phyloP scores from a whole-genome alignment of 345 rosid species.

The Pistacia atlantica region DNA sequence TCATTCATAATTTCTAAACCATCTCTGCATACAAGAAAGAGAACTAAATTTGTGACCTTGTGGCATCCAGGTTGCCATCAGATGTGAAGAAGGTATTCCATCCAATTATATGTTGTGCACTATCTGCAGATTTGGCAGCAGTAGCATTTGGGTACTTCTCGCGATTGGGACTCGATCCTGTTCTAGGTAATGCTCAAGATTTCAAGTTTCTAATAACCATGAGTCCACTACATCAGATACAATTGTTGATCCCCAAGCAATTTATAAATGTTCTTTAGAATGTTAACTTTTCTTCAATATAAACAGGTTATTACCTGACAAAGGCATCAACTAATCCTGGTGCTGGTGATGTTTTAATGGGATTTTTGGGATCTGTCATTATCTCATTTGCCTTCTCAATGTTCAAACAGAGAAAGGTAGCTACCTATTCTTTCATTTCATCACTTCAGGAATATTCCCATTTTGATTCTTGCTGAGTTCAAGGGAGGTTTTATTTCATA shows the following conservation, averaged over 20 bases:
- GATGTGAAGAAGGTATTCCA: constrained; percentile 70
- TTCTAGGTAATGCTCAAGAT: constrained; percentile 55
- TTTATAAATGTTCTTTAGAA: not conserved
- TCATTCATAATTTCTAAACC: not conserved
- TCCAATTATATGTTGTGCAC: constrained; percentile 83
- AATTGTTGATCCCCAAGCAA: not conserved
- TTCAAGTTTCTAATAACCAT: not conserved
- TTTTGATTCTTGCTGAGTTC: not conserved
- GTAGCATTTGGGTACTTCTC: constrained; percentile 82
- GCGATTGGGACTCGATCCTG: constrained; percentile 73
- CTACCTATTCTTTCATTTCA: not conserved
- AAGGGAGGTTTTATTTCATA: not conserved
- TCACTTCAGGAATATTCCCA: not conserved
- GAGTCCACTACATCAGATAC: no score
- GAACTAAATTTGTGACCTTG: not conserved
- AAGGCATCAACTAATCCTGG: constrained; percentile 80
- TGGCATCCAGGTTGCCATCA: constrained; percentile 73
- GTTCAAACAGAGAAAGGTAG: constrained; percentile 96
- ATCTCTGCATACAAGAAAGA: not conserved
- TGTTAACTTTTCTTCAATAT: constrained; percentile 14
- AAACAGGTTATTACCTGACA: constrained; percentile 80
- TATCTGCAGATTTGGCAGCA: constrained; percentile 86
- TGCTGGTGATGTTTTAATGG: constrained; percentile 96
- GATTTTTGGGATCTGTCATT: constrained; percentile 91
- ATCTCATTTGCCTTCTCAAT: constrained; percentile 94